phyloP scores from a whole-genome alignment of 225 moss, liverwort and hornwort species.

The Climacium dendroides region DNA sequence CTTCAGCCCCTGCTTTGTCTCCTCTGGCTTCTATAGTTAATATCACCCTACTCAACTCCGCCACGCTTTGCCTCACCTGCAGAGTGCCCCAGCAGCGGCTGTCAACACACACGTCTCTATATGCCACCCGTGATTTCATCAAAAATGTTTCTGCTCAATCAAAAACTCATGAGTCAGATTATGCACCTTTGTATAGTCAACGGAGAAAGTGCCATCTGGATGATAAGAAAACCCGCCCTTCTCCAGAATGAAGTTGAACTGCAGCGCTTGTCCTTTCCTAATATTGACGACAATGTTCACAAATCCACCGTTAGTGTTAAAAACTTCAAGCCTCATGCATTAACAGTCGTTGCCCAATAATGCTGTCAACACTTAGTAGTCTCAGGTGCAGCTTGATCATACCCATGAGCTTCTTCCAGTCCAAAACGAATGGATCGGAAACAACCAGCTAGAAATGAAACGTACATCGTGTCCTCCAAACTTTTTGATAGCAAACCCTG shows the following conservation, averaged over 20 bases:
- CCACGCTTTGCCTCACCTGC: slow-evolving; percentile 71
- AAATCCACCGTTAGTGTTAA: background rate
- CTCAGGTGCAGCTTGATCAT: background rate
- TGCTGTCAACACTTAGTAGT: background rate
- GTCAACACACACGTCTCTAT: background rate
- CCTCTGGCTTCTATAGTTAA: slow-evolving; percentile 85
- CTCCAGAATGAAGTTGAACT: slow-evolving; percentile 83
- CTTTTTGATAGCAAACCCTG: slow-evolving; percentile 60
- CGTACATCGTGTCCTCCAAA: slow-evolving; percentile 70
- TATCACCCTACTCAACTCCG: slow-evolving; percentile 64
- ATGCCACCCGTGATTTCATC: background rate
- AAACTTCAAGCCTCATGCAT: background rate
- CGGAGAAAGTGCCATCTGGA: slow-evolving; percentile 67
- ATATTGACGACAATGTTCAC: background rate
- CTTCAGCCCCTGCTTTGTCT: slow-evolving; percentile 62
- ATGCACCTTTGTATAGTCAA: slow-evolving; percentile 59
- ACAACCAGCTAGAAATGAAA: slow-evolving; percentile 94
- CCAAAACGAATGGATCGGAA: slow-evolving; percentile 97
- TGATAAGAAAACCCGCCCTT: slow-evolving; percentile 71
- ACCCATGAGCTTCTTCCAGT: slow-evolving; percentile 93
- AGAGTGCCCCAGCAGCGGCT: background rate
- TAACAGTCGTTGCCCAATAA: background rate
- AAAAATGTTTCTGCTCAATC: background rate
- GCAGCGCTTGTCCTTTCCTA: slow-evolving; percentile 96
- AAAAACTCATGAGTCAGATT: background rate